Percentiles rank a stretch among this genome's conserved stretches.
These are phyloP conservation scores for Plasmopara viticola DNA, from an alignment of 352 stramenopile species.

Conservation along the genomic window DNA sequence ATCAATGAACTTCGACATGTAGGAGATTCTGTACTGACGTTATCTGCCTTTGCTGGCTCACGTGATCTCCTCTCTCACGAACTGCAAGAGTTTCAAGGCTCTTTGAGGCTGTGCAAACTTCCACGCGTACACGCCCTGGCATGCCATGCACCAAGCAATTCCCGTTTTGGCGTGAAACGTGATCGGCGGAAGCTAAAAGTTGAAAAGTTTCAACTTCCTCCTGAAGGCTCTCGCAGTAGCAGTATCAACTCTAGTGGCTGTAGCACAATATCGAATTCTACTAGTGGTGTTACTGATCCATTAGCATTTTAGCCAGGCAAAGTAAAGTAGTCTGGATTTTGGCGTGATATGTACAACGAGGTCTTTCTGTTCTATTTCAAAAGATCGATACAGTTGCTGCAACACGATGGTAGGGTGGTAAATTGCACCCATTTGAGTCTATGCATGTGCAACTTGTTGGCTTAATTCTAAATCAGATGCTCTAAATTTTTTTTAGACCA, in stretches of 20 bases:
- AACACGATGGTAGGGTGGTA: no score
- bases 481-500: no score
- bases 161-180: slow-evolving; percentile 57
- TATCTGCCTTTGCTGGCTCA: slow-evolving; percentile 53
- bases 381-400: no score
- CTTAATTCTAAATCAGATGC: no score
- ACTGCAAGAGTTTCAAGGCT: slow-evolving; percentile 51
- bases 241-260: slow-evolving; percentile 2
- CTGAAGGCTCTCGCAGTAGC: slow-evolving; percentile 49
- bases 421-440: no score
- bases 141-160: slow-evolving; percentile 43
- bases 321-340: neutral
- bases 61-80: slow-evolving; percentile 51
- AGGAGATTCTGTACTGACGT: slow-evolving; percentile 52
- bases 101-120: slow-evolving; percentile 52
- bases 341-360: no score
- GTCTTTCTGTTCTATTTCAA: no score
- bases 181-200: slow-evolving; percentile 68
- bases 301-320: neutral
- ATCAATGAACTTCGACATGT: slow-evolving; percentile 41
- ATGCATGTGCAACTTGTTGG: no score
- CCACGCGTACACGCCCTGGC: slow-evolving; percentile 51
- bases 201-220: slow-evolving; percentile 70
- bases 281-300: neutral
- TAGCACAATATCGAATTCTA: slow-evolving; percentile 1